Conservation (phyloP, 371 early-diverging fungal genomes). For the Dinochytrium kinnereticum region DNA sequence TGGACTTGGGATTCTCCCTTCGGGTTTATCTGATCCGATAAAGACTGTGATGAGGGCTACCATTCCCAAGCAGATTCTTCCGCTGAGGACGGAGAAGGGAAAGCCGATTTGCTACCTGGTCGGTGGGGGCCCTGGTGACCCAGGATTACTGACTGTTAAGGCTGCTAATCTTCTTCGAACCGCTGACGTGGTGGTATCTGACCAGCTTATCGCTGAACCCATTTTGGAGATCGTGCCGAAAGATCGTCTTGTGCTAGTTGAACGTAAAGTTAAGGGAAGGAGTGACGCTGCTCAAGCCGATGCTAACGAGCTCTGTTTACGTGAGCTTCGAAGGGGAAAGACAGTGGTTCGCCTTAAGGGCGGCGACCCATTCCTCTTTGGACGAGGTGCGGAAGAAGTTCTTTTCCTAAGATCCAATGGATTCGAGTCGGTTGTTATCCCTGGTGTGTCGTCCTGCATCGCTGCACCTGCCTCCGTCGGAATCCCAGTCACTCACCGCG, state of each 20-base stretch:
- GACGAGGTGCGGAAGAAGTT: conserved; percentile 91
- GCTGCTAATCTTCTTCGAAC: conserved; percentile 65
- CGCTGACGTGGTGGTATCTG: conserved; percentile 84
- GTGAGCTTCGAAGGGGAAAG: conserved; percentile 64
- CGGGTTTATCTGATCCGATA: not conserved
- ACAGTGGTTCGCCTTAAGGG: conserved; percentile 86
- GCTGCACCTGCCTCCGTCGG: conserved; percentile 63
- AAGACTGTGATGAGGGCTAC: not conserved
- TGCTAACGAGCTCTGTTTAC: conserved; percentile 74
- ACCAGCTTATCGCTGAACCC: conserved; percentile 73
- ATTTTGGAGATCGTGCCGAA: conserved; percentile 65
- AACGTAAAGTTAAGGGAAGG: conserved; percentile 77
- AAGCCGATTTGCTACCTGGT: conserved; percentile 66
- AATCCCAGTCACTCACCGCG: conserved; percentile 82
- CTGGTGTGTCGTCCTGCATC: conserved; percentile 41
- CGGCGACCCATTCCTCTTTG: conserved; percentile 90
- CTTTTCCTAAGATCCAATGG: conserved; percentile 70
- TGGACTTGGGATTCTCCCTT: not conserved
- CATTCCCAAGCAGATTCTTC: conserved; percentile 8
- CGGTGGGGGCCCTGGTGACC: conserved; percentile 89
- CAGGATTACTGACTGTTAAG: conserved; percentile 77
- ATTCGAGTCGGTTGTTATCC: conserved; percentile 30
- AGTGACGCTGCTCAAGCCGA: conserved; percentile 79
- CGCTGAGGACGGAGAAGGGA: not conserved
- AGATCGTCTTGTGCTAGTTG: conserved; percentile 67